phyloP scores from a whole-genome alignment of 257 asterid species.

The Lycium ferocissimum region DNA sequence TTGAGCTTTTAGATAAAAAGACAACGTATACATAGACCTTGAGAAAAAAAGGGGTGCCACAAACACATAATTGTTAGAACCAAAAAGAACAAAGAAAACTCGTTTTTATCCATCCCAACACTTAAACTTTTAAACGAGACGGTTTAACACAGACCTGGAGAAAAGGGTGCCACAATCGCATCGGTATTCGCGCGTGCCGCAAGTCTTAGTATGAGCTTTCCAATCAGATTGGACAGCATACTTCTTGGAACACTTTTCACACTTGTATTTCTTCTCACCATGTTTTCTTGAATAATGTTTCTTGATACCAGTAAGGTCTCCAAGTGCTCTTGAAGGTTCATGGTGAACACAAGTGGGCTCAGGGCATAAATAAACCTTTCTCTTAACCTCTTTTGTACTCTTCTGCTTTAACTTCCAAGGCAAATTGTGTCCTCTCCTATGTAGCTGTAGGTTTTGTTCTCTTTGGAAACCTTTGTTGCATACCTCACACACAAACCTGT shows the following conservation, averaged over 20 bases:
- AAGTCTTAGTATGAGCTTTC: slow-evolving; percentile 34
- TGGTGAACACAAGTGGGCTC: slow-evolving; percentile 26
- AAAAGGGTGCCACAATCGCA: slow-evolving; percentile 89
- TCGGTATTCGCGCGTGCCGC: slow-evolving; percentile 57
- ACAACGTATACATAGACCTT: neutral
- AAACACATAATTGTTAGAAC: neutral
- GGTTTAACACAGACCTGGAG: slow-evolving; percentile 50
- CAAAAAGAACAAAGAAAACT: neutral
- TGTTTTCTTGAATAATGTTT: slow-evolving; percentile 34
- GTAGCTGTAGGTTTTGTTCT: slow-evolving; percentile 30
- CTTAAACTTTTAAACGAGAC: neutral
- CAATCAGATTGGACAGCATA: slow-evolving; percentile 35
- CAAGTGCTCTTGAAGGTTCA: slow-evolving; percentile 30
- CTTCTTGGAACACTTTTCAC: slow-evolving; percentile 20
- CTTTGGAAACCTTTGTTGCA: slow-evolving; percentile 32
- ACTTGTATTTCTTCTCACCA: slow-evolving; percentile 31
- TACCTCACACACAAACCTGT: slow-evolving; percentile 30
- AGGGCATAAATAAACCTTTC: slow-evolving; percentile 31
- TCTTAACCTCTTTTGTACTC: slow-evolving; percentile 22
- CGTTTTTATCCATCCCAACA: neutral
- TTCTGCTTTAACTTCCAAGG: slow-evolving; percentile 33
- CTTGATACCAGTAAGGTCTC: slow-evolving; percentile 31
- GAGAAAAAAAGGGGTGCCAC: neutral
- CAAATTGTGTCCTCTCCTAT: slow-evolving; percentile 34
- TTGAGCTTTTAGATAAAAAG: neutral